Evolutionary conservation across 2,329 filamentous ascomycete genomes (phyloP).

Genomic region (Cladosporium austrohemisphaericum): DNA sequence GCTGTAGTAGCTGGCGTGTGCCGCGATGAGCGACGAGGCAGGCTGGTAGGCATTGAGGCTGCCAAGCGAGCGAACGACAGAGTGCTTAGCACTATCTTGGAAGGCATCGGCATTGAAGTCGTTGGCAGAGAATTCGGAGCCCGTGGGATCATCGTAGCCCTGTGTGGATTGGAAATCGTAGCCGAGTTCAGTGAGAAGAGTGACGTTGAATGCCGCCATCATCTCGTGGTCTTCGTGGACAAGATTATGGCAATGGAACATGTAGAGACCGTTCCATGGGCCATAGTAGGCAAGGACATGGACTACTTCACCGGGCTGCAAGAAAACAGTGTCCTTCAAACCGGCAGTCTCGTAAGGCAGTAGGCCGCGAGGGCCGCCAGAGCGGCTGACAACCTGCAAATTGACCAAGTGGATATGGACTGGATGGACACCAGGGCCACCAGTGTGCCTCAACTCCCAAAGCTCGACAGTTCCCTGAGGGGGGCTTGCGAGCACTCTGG

Average conservation of each 20-base stretch:
- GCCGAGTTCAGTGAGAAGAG: slow-evolving; percentile 33
- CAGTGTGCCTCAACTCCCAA: slow-evolving; percentile 50
- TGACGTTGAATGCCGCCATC: slow-evolving; percentile 44
- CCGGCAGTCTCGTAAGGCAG: slow-evolving; percentile 53
- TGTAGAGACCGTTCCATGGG: slow-evolving; percentile 52
- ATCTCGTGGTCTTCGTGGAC: slow-evolving; percentile 45
- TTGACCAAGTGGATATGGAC: slow-evolving; percentile 58
- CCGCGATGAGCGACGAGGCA: slow-evolving; percentile 21
- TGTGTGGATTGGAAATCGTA: slow-evolving; percentile 25
- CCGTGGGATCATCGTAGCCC: slow-evolving; percentile 23
- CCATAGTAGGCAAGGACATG: slow-evolving; percentile 50
- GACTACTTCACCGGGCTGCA: slow-evolving; percentile 50
- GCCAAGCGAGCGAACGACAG: slow-evolving; percentile 24
- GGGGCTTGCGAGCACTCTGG: slow-evolving; percentile 49
- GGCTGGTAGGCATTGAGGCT: slow-evolving; percentile 27
- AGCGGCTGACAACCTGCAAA: slow-evolving; percentile 52
- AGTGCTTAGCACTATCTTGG: slow-evolving; percentile 21
- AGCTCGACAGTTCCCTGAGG: slow-evolving; percentile 47
- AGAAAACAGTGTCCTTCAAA: slow-evolving; percentile 57
- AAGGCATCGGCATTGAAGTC: slow-evolving; percentile 27
- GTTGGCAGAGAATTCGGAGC: slow-evolving; percentile 21
- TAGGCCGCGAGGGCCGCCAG: slow-evolving; percentile 43
- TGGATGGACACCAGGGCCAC: slow-evolving; percentile 52
- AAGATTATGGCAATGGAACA: slow-evolving; percentile 45
- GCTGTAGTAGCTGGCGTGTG: slow-evolving; percentile 25